Evolutionary conservation across 2,329 filamentous ascomycete species (phyloP).

Genomic region (Sclerotinia borealis): DNA sequence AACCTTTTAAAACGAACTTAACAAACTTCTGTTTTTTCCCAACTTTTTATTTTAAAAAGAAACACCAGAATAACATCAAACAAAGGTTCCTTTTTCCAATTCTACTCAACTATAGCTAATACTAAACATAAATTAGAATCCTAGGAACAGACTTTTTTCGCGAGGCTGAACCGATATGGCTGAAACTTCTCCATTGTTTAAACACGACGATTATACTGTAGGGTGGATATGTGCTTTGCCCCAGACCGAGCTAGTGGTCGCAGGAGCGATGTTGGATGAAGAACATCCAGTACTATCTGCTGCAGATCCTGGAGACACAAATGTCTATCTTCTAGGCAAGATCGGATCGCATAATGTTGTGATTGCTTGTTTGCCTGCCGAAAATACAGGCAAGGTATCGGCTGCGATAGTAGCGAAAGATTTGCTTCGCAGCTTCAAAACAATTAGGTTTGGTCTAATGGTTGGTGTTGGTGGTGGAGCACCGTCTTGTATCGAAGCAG

Average conservation of each 20-base stretch:
- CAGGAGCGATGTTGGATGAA: constrained; percentile 19
- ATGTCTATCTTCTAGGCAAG: constrained; percentile 18
- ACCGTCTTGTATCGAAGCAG: constrained; percentile 16
- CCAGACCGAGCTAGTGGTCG: constrained; percentile 15
- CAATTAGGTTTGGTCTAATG: constrained; percentile 37
- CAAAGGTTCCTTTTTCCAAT: neutral
- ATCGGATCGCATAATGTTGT: constrained; percentile 21
- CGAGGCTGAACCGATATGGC: constrained; percentile 1
- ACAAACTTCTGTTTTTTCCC: neutral
- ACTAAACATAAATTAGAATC: neutral
- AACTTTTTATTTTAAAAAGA: neutral
- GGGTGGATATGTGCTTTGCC: constrained; percentile 24
- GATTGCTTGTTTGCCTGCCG: constrained; percentile 21
- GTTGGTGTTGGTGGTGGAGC: constrained; percentile 38
- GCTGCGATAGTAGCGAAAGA: constrained; percentile 30
- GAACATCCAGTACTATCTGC: constrained; percentile 17
- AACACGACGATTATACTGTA: constrained; percentile 15
- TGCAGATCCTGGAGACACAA: constrained; percentile 11
- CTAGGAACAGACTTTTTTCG: neutral
- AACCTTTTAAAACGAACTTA: neutral
- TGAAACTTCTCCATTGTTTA: neutral
- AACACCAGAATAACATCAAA: neutral
- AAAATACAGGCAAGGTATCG: constrained; percentile 28
- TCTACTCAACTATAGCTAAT: neutral
- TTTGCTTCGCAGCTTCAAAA: constrained; percentile 29